A percentile compares a stretch with the other conserved stretches of the same genome.
phyloP scores from a whole-genome alignment of 176 grass and related monocot genomes.

The Alopecurus myosuroides region DNA sequence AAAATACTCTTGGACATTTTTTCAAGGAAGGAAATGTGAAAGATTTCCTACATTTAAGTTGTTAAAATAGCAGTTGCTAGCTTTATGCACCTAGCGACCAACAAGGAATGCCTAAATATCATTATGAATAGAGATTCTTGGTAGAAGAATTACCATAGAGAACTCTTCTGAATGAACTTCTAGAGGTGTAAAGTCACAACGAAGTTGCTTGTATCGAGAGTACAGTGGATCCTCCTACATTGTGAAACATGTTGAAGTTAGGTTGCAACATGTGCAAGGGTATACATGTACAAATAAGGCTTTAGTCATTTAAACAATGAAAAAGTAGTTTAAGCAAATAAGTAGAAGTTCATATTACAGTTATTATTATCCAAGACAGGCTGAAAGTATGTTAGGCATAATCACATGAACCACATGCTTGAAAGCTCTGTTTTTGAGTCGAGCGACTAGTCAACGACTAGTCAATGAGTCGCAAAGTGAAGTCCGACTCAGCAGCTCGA shows the following conservation, averaged over 20 bases:
- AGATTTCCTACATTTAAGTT: not conserved
- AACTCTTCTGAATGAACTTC: conserved; percentile 68
- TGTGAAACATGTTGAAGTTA: conserved; percentile 17
- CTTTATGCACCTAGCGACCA: not conserved
- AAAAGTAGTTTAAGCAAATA: conserved; percentile 15
- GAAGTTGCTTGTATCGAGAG: conserved; percentile 74
- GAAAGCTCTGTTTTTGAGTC: too few species aligned
- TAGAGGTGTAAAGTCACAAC: conserved; percentile 66
- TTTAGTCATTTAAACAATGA: not conserved
- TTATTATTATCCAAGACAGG: not conserved
- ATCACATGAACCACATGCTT: not conserved
- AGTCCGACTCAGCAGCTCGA: too few species aligned
- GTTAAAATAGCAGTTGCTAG: not conserved
- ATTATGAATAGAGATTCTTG: conserved; percentile 3
- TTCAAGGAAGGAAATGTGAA: conserved; percentile 6
- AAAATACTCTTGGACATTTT: not conserved
- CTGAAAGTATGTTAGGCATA: not conserved
- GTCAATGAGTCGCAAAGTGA: too few species aligned
- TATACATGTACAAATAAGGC: not conserved
- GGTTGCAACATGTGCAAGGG: conserved; percentile 2
- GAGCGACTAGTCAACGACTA: too few species aligned
- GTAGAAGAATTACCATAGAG: conserved; percentile 65
- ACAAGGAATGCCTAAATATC: not conserved
- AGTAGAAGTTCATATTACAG: not conserved
- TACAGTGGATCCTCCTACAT: conserved; percentile 78